Evolutionary conservation across 805 yeast species (phyloP).

Genomic region (Yarrowia sp.): DNA sequence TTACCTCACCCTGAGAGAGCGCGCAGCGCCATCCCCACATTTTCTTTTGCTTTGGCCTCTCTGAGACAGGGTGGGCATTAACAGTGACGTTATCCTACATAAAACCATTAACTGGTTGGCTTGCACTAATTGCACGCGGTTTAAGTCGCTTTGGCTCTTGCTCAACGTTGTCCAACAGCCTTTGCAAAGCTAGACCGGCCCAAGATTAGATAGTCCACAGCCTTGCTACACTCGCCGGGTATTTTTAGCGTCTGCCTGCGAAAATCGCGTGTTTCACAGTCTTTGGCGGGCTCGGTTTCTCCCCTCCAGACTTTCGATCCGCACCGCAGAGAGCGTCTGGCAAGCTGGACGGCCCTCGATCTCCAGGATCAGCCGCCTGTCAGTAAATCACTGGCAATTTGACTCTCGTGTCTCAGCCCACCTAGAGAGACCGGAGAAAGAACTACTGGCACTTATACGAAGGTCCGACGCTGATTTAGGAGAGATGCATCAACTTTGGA

Average conservation of each 20-base stretch:
- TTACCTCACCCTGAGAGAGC: too few species aligned
- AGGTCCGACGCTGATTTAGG: background rate
- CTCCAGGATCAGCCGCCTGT: too few species aligned
- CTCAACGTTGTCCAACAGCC: background rate
- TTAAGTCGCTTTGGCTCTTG: background rate
- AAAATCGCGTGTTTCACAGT: too few species aligned
- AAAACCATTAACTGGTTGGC: too few species aligned
- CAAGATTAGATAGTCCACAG: background rate
- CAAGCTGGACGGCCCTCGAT: too few species aligned
- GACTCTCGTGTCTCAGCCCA: background rate
- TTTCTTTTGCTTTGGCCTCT: background rate
- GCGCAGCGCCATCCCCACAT: slow-evolving; percentile 4
- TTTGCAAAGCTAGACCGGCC: background rate
- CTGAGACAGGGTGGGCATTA: slow-evolving; percentile 5
- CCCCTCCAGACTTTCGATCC: too few species aligned
- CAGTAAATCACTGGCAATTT: too few species aligned
- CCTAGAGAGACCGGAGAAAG: background rate
- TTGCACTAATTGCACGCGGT: too few species aligned
- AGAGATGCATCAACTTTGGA: background rate
- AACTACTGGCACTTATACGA: too few species aligned
- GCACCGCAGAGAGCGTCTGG: too few species aligned
- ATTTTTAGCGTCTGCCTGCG: background rate
- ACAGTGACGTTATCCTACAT: slow-evolving; percentile 1
- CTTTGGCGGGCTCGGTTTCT: too few species aligned
- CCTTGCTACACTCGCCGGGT: background rate